A percentile compares a stretch with the other conserved stretches of the same genome.
These are phyloP conservation scores for Coemansia erecta DNA, from an alignment of 192 early-diverging fungal species.

Conservation along the genomic window DNA sequence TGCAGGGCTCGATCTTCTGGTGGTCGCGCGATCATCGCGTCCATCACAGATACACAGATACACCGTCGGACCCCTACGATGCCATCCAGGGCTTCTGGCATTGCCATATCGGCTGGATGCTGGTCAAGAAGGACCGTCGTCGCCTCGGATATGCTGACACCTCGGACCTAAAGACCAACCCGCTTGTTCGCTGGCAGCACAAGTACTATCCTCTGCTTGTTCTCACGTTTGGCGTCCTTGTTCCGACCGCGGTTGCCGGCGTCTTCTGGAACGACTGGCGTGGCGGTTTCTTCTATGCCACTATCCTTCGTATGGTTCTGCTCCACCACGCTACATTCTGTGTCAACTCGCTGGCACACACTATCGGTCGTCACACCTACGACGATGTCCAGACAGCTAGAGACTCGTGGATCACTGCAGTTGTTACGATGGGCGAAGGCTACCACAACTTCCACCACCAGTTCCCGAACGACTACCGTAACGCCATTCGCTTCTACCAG, in stretches of 20 bases:
- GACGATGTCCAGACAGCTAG: conserved; percentile 79
- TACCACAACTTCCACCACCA: conserved; percentile 84
- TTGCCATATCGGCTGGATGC: conserved; percentile 86
- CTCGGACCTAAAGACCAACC: conserved; percentile 73
- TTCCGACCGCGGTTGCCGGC: conserved; percentile 86
- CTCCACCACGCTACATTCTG: conserved; percentile 90
- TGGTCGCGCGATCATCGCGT: conserved; percentile 84
- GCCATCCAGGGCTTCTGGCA: conserved; percentile 79
- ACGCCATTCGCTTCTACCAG: conserved; percentile 60
- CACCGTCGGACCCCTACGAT: conserved; percentile 77
- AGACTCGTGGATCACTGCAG: conserved; percentile 72
- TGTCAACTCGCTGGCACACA: conserved; percentile 82
- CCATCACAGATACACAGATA: conserved; percentile 88
- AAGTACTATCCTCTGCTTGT: conserved; percentile 73
- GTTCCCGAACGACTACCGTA: conserved; percentile 80
- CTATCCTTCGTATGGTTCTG: conserved; percentile 67
- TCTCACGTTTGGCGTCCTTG: conserved; percentile 67
- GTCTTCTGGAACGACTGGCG: conserved; percentile 79
- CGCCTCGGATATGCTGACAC: conserved; percentile 78
- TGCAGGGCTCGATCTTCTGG: conserved; percentile 84
- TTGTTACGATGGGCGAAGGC: conserved; percentile 72
- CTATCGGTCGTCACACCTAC: conserved; percentile 67
- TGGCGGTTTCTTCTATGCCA: conserved; percentile 80
- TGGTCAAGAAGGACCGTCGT: conserved; percentile 70
- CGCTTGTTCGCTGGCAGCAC: conserved; percentile 74